A percentile compares a stretch with the other conserved stretches of the same genome.
Evolutionary conservation across 2,329 filamentous ascomycete genomes (phyloP).

Genomic region (Pyrenochaeta sp.): DNA sequence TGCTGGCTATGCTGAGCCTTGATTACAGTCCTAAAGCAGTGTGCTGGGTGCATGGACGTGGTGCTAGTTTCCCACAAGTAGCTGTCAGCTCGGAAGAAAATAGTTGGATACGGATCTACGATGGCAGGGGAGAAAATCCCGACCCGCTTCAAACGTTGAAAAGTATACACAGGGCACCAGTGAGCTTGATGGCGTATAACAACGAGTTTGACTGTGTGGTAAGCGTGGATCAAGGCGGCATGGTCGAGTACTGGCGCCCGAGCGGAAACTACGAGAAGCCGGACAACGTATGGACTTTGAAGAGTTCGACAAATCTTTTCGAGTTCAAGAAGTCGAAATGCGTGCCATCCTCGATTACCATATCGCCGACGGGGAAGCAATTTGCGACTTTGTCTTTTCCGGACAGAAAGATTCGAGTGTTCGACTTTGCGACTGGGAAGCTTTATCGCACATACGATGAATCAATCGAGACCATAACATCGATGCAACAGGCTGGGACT

Average conservation of each 20-base stretch:
- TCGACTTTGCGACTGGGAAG: constrained; percentile 90
- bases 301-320: constrained; percentile 92
- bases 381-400: constrained; percentile 92
- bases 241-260: constrained; percentile 97
- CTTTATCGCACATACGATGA: constrained; percentile 94
- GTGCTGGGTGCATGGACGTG: constrained; percentile 88
- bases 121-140: constrained; percentile 84
- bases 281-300: constrained; percentile 88
- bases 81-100: constrained; percentile 81
- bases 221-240: constrained; percentile 86
- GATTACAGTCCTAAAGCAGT: constrained; percentile 78
- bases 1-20: constrained; percentile 72
- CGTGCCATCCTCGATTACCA: constrained; percentile 78
- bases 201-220: constrained; percentile 87
- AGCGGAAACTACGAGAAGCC: constrained; percentile 86
- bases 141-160: constrained; percentile 79
- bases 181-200: constrained; percentile 90
- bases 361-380: constrained; percentile 85
- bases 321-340: constrained; percentile 96
- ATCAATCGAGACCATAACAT: constrained; percentile 84
- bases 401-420: constrained; percentile 90
- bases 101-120: constrained; percentile 81
- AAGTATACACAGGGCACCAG: constrained; percentile 80
- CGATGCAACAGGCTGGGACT: constrained; percentile 96
- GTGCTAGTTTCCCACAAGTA: constrained; percentile 85